Base-by-base conservation (phyloP, 1,284 basidiomycete species). In the Trichosporon sp. region DNA sequence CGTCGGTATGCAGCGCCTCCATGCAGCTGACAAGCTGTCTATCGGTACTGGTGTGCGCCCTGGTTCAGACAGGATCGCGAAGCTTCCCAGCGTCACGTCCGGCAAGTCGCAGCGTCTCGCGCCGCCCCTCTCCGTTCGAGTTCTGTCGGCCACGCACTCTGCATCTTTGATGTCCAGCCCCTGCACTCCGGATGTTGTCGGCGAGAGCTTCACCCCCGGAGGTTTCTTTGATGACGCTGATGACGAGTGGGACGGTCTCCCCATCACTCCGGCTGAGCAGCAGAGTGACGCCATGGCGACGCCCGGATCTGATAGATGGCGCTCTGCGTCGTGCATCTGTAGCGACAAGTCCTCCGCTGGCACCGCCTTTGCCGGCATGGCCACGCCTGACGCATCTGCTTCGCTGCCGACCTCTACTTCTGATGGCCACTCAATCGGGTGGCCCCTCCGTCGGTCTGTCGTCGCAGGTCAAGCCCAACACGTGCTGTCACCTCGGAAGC, bases 111-210 rank as follows among this genome's bases (percentile, higher is more conserved):
- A 63, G 32, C 59, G 59, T 31, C 16, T 35, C 31, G 31, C 59
- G 2, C 31, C 59, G 35, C 59, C 59, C 35, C 59, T 63, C 31
- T 63, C 59, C 32, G 31, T 63, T 3, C 59, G 59, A 37, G 59
- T 63, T 3, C 59, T 35, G 2, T 63, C 59, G 32, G 31, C 32
- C n/a, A 63, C 59, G 11, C 59, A n/a, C 14, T 63, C 59, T 7
- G 59, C 59, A 35, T 63, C 59, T n/a, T 31, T 63, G 31, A 35
- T 63, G 59, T 63, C 59, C 37, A 63, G 59, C 32, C 59, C 59
- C 16, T 35, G 59, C 16, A 63, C 59, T 37, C 59, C 59, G 0
- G 59, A 63, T 14, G 59, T 63, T 16, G 59, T 63, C 4, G 59
- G 59, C 31, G 59, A 35, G 32, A 63, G 14, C 31, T 63, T 37